Conservation (phyloP, 495 filamentous ascomycete species). For the Parachaetomium inaequale region DNA sequence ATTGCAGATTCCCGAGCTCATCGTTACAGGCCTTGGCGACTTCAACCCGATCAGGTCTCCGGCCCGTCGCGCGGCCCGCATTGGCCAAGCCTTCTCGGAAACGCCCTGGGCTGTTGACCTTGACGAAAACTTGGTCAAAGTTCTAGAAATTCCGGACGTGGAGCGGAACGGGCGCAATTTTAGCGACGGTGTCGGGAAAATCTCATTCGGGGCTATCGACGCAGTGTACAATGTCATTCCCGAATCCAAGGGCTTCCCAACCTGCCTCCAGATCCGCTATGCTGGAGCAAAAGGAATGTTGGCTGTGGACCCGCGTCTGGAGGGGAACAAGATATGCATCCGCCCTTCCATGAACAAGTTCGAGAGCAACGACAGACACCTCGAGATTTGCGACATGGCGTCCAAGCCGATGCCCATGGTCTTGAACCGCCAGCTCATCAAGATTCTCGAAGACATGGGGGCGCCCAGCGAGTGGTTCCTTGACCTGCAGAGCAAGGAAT, state of each 20-base stretch:
- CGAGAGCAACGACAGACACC: slow-evolving; percentile 47
- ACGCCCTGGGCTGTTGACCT: slow-evolving; percentile 55
- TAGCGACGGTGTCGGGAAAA: slow-evolving; percentile 74
- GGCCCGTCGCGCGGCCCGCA: slow-evolving; percentile 73
- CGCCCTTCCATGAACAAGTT: slow-evolving; percentile 80
- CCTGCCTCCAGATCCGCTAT: slow-evolving; percentile 68
- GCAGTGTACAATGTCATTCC: slow-evolving; percentile 49
- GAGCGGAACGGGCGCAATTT: slow-evolving; percentile 53
- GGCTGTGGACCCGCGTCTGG: slow-evolving; percentile 57
- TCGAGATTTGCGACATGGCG: slow-evolving; percentile 73
- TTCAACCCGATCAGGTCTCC: slow-evolving; percentile 62
- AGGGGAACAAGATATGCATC: slow-evolving; percentile 53
- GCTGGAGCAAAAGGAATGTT: slow-evolving; percentile 71
- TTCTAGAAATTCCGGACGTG: slow-evolving; percentile 43
- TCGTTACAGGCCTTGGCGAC: slow-evolving; percentile 62
- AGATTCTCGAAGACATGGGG: slow-evolving; percentile 72
- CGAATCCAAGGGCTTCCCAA: slow-evolving; percentile 46
- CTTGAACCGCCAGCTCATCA: slow-evolving; percentile 74
- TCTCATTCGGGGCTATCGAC: slow-evolving; percentile 56
- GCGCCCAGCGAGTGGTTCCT: slow-evolving; percentile 57
- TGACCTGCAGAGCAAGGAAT: slow-evolving; percentile 53
- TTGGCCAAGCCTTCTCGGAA: slow-evolving; percentile 81
- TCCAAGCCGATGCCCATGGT: slow-evolving; percentile 62
- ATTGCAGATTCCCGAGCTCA: slow-evolving; percentile 41
- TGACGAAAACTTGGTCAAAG: slow-evolving; percentile 31